Conservation (phyloP, 768 basidiomycete genomes). For the Pleurotus giganteus region DNA sequence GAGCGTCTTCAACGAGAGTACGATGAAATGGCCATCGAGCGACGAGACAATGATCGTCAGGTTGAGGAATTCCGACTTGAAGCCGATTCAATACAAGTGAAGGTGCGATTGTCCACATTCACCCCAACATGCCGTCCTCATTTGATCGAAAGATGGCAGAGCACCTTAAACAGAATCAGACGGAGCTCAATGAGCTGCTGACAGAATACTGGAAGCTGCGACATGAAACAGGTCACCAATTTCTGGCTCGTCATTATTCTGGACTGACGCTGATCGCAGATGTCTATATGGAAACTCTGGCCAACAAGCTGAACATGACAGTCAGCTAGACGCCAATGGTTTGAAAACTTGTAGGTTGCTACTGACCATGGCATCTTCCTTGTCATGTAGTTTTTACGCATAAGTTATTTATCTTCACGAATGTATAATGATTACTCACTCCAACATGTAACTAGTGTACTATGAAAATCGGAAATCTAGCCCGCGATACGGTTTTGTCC, state of each 20-base stretch:
- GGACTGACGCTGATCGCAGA: constrained; percentile 37
- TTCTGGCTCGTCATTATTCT: constrained; percentile 1
- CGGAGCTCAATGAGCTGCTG: constrained; percentile 77
- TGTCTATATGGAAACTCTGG: constrained; percentile 84
- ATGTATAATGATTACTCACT: no score
- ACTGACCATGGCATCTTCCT: no score
- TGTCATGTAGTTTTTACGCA: no score
- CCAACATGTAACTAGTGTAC: no score
- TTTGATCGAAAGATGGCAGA: constrained; percentile 58
- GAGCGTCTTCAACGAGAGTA: constrained; percentile 77
- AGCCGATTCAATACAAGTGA: constrained; percentile 63
- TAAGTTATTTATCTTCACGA: no score
- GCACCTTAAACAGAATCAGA: constrained; percentile 71
- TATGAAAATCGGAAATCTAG: no score
- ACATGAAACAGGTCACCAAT: constrained; percentile 63
- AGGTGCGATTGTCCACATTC: constrained; percentile 38
- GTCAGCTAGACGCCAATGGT: constrained; percentile 18
- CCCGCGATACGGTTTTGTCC: no score
- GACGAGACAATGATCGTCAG: constrained; percentile 76
- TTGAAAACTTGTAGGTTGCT: no score
- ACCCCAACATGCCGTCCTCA: background rate
- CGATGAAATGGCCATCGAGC: constrained; percentile 71
- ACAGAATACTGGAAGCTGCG: constrained; percentile 82
- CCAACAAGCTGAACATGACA: constrained; percentile 73
- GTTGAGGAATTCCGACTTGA: constrained; percentile 74